Evolutionary conservation across 2,329 filamentous ascomycete genomes (phyloP).

Genomic region (Aspergillus niger): DNA sequence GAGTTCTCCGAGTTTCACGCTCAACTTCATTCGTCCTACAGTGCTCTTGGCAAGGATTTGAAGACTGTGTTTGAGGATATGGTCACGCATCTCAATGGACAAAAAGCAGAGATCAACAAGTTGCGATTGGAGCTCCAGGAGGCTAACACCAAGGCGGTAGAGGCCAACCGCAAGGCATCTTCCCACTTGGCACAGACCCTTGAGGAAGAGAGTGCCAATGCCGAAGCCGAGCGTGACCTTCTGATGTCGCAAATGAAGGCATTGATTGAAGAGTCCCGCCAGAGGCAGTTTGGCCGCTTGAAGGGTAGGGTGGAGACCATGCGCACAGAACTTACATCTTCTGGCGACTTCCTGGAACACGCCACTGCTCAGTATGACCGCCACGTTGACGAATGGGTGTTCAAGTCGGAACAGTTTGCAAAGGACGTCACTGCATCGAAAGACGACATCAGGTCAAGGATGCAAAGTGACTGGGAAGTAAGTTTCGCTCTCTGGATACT

Average conservation of each 20-base stretch:
- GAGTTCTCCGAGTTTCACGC: slow-evolving; percentile 84
- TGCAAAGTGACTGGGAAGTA: slow-evolving; percentile 85
- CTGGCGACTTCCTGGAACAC: slow-evolving; percentile 65
- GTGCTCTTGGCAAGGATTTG: slow-evolving; percentile 79
- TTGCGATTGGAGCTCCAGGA: slow-evolving; percentile 71
- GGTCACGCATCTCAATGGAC: slow-evolving; percentile 70
- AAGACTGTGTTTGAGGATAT: slow-evolving; percentile 82
- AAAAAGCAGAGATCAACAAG: slow-evolving; percentile 73
- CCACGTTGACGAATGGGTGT: slow-evolving; percentile 74
- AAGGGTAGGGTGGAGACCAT: slow-evolving; percentile 64
- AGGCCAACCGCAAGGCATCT: slow-evolving; percentile 68
- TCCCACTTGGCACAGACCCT: slow-evolving; percentile 68
- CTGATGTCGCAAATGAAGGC: slow-evolving; percentile 74
- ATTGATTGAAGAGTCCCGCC: slow-evolving; percentile 74
- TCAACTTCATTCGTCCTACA: slow-evolving; percentile 81
- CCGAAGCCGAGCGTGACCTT: slow-evolving; percentile 71
- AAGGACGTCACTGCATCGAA: slow-evolving; percentile 71
- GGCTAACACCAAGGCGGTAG: slow-evolving; percentile 68
- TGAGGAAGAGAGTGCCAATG: slow-evolving; percentile 73
- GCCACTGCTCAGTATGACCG: slow-evolving; percentile 67
- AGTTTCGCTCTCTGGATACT: slow-evolving; percentile 35
- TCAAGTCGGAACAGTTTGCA: slow-evolving; percentile 68
- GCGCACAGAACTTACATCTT: slow-evolving; percentile 64
- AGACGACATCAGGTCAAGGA: slow-evolving; percentile 75
- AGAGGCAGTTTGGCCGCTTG: slow-evolving; percentile 72